These are phyloP conservation scores for Zelonia costaricensis DNA, from an alignment of 208 protist species.

Conservation along the genomic window DNA sequence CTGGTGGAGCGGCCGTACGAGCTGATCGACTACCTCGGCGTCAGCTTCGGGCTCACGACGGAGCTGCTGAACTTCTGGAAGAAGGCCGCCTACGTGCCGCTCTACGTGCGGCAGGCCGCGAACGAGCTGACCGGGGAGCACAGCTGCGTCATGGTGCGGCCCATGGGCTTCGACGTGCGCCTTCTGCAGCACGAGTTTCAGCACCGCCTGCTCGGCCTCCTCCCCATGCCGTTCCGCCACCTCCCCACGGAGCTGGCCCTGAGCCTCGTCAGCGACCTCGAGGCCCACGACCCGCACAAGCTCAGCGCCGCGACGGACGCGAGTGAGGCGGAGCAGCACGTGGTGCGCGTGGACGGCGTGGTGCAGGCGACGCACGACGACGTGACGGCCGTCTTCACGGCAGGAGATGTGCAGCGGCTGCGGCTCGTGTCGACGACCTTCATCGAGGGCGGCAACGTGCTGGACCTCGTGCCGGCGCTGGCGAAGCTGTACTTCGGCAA, in stretches of 20 bases:
- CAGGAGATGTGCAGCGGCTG: conserved; percentile 96
- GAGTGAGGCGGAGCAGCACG: conserved; percentile 27
- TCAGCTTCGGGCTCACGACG: conserved; percentile 96
- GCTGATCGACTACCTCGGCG: conserved; percentile 97
- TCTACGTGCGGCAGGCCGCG: conserved; percentile 92
- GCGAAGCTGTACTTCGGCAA: conserved; percentile 92
- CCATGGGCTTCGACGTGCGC: conserved; percentile 67
- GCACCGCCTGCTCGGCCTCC: conserved; percentile 88
- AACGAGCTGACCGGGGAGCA: conserved; percentile 99
- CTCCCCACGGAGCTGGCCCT: conserved; percentile 89
- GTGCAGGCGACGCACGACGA: conserved; percentile 50
- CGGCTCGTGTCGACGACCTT: conserved; percentile 91
- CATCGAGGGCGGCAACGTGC: conserved; percentile 95
- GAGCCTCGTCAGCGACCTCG: conserved; percentile 72
- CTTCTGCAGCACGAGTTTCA: conserved; percentile 90
- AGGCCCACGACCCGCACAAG: conserved; percentile 52
- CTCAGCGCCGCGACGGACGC: conserved; percentile 41
- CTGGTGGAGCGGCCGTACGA: conserved; percentile 92
- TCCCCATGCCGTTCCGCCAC: conserved; percentile 92
- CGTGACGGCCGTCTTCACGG: conserved; percentile 61
- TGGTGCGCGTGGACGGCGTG: conserved; percentile 61
- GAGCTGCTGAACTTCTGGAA: conserved; percentile 98
- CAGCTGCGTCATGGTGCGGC: conserved; percentile 98
- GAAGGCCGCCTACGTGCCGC: conserved; percentile 73
- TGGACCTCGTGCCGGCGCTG: conserved; percentile 95